Evolutionary conservation across 345 rosid genomes (phyloP), one percentile per base, ranked within the genome.

Genomic region (Salix dunnii): DNA sequence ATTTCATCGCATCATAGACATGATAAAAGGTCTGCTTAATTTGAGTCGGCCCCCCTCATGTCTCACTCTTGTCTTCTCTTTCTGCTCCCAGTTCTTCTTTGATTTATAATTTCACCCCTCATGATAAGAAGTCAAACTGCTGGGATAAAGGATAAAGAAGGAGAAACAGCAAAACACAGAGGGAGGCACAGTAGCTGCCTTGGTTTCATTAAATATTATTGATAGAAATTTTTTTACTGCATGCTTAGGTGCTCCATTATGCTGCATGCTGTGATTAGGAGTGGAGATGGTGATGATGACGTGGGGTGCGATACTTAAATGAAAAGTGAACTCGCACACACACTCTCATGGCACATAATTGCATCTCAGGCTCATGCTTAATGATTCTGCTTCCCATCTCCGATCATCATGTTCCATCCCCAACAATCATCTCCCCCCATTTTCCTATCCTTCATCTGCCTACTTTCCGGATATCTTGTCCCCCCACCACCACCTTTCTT

Each of bases 331-430:
- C 74, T 79, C 79, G 75, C 77, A 84, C 84, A 81, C 79, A 75
- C 77, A 84, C 84, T 82, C 88, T 86, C 81, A 85, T 85, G 86
- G 58, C 71, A 80, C 83, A 89, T 89, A 85, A 91, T 91, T 87
- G 82, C 84, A 76, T 78, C 67, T 85, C 83, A 87, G 82, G 78
- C 83, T 86, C 91, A 91, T 89, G 93, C 95, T 83, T 88, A 82
- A 91, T 91, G 76, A 91, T 91, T 86, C 75, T 86, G 93, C 87
- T 87, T 86, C 91, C 90, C 89, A 82, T 78, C 75, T 65, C 28
- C 23, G 49, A 79, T 49, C 79, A 81, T 73, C 77, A 78, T 77
- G 79, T 62, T 80, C 82, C 82, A 81, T 81, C 79, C 69, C 87
- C 31, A 18, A 17, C 75, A 79, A 83, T 83, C 80, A 81, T 82